Base-by-base conservation (phyloP, 805 yeast species). In the Jamesozyma jinghongensis region DNA sequence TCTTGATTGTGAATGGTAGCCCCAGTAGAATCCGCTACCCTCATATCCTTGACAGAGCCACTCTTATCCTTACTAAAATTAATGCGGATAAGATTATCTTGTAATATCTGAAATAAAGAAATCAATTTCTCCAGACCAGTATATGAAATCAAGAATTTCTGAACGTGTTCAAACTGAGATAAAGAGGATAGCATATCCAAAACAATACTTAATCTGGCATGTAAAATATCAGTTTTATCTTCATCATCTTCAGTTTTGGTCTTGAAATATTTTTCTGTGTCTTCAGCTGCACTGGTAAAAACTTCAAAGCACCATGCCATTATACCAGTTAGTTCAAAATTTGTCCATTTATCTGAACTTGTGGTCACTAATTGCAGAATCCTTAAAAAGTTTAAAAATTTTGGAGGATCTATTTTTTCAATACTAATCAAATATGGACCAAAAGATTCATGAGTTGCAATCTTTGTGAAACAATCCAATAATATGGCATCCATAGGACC, bases 291-390 rank as follows among this genome's bases (percentile, higher is more conserved):
- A 8, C 42, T 42, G 36, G 59, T 58, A 29, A 64, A 58, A 16
- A 63, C 45, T 34, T 57, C 58, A 41, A 53, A 61, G 22, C 57
- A 55, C 71, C 71, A 68, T 5, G 65, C 53, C 54, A 68, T 53
- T 1, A 68, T 57, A 13, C 56, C 63, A 0, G 67, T 66, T 3
- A 67, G 45, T 28, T 67, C 61, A 40, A 56, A 61, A 18, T 60
- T 61, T 37, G 62, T 59, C 69, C 70, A 67, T 10, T 45, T 48
- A 14, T 57, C 56, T 31, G 48, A 56, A 41, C 70, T 66, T 1
- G 70, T 66, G 4, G 60, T 54, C 2, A 64, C 50, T 1, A 62
- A 42, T 36, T 64, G 63, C 3, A 65, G 14, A 10, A 41, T 38
- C 14, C 16, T 37, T 19, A 65, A 37, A 18, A 53, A 48, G 19